These are phyloP conservation scores for Xylaria sp. DNA, from an alignment of 2,329 filamentous ascomycete species.

Conservation along the genomic window DNA sequence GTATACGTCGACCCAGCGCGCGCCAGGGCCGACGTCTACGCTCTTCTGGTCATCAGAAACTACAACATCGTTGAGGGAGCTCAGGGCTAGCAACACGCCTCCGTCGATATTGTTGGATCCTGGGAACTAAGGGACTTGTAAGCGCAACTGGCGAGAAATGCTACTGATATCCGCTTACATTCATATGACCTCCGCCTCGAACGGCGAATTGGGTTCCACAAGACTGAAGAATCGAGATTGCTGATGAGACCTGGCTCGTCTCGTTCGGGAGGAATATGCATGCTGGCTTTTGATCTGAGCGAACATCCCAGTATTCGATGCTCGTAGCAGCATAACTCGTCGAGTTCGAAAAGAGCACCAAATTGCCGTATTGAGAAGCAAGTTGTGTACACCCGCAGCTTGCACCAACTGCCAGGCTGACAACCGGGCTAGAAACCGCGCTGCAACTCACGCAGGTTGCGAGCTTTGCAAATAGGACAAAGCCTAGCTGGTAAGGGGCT, in stretches of 20 bases:
- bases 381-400: slow-evolving; percentile 10
- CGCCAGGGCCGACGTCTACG: neutral
- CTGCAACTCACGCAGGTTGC: neutral
- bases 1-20: slow-evolving; percentile 47
- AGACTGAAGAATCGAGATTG: slow-evolving; percentile 11
- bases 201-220: slow-evolving; percentile 45
- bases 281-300: slow-evolving; percentile 20
- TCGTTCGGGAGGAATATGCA: slow-evolving; percentile 30
- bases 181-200: slow-evolving; percentile 44
- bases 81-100: slow-evolving; percentile 43
- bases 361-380: neutral
- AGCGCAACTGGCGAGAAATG: neutral
- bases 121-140: slow-evolving; percentile 35
- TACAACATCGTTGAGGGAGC: slow-evolving; percentile 31
- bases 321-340: neutral
- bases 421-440: neutral
- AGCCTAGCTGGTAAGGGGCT: neutral
- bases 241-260: slow-evolving; percentile 23
- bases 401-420: neutral
- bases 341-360: neutral
- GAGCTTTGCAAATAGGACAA: neutral
- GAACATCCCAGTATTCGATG: slow-evolving; percentile 22
- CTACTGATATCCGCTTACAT: slow-evolving; percentile 25
- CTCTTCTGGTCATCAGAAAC: slow-evolving; percentile 31
- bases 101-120: slow-evolving; percentile 44